Evolutionary conservation across 257 asterid genomes (phyloP), one percentile per base, ranked within the genome.

Genomic region (Striga asiatica): DNA sequence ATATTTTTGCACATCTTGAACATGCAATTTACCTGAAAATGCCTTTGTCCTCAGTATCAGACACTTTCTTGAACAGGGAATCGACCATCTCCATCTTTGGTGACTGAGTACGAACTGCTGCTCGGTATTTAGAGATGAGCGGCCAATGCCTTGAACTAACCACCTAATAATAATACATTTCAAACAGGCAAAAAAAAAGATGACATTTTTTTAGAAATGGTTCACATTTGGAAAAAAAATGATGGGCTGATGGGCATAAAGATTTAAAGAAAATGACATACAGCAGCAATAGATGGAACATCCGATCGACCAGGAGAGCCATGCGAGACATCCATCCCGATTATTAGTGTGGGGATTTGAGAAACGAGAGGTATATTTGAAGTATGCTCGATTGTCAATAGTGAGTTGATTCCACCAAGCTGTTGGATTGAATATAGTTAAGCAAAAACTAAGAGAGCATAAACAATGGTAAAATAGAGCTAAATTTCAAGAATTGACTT

Each of bases 241-340:
- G 42, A 5, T 5, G 38, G 12, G n/a, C n/a, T n/a, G n/a, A n/a
- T n/a, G n/a, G n/a, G n/a, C n/a, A n/a, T n/a, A n/a, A n/a, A n/a
- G n/a, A n/a, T 2, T 32, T n/a, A 5, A 8, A 32, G 12, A 32
- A 5, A 32, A 35, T n/a, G 41, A 1, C 53, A 27, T 67, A 81
- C 95, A 11, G 93, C 93, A 25, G 91, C 88, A 64, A 82, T 67
- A 20, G 95, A 86, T 4, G 95, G 94, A 49, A 77, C 72, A 24
- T 80, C 93, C 20, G 81, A 53, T n/a, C 78, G 85, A 35, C 93
- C 86, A 21, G 95, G 83, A 13, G 95, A 78, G 42, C 87, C 93
- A 56, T 85, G 95, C 7, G 95, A 85, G 9, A 85, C 95, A 41
- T 85, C 95, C 95, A 85, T 85, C n/a, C 95, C 95, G 8, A 80